Evolutionary conservation across 257 asterid species (phyloP), one percentile per base, ranked within the genome.

Genomic region (Voacanga thouarsii): DNA sequence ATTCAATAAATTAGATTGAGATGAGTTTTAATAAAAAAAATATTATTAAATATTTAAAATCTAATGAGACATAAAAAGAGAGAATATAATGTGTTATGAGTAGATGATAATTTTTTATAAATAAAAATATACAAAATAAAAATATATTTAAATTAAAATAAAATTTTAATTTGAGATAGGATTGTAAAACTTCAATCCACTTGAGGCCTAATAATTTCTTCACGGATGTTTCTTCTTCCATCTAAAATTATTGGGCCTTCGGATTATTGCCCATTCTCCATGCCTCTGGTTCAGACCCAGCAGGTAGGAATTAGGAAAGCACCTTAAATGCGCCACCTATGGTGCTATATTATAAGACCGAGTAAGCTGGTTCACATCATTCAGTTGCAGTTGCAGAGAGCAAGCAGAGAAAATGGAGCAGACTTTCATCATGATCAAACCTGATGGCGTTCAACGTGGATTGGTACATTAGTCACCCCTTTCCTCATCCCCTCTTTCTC

Each of bases 361-460:
- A 67, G 51, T 68, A 11, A 41, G 50, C 73, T 68, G 9, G 16
- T 41, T 39, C 28, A 7, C 50, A 43, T 11, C 50, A 19, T 67
- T 39, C 28, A 23, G 50, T 21, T 67, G 50, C 28, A 23, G 50
- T 21, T 67, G 50, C 72, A 68, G 51, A 67, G 50, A 67, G 18
- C 73, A 41, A 68, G 33, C 19, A 15, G 28, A 8, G 67, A 71
- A 68, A 80, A 95, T 96, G 99, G 99, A 96, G 96, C 97, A 89
- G 79, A 93, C 99, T 18, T 96, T 96, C 88, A 90, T 96, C 72
- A 96, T 96, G 99, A 96, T 96, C 88, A 93, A 96, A 90, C 99
- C 99, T 33, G 99, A 96, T 79, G 99, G 99, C 47, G 98, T 96
- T 75, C 99, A 96, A 75, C 89, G 99, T 79, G 95, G 96, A 87